These are phyloP conservation scores for Trichaptum fuscoviolaceum DNA, from an alignment of 768 basidiomycete species.

Conservation along the genomic window DNA sequence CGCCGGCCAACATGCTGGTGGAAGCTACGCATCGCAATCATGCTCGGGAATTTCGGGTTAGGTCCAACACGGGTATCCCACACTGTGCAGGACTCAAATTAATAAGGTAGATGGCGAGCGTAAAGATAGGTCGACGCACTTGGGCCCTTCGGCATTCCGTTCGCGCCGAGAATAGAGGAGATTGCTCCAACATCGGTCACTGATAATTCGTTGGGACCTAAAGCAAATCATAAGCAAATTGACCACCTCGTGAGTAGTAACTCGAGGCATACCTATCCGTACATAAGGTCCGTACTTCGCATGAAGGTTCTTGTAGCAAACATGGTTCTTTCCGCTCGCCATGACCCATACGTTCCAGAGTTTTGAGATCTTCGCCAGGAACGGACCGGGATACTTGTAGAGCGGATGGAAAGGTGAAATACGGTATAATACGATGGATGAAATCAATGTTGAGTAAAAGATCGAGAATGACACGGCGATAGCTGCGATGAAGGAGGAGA, in stretches of 20 bases:
- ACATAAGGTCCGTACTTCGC: slow-evolving; percentile 52
- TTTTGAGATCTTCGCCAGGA: slow-evolving; percentile 36
- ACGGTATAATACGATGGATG: slow-evolving; percentile 31
- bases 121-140: slow-evolving; percentile 14
- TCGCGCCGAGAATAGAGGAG: slow-evolving; percentile 40
- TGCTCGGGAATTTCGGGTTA: slow-evolving; percentile 24
- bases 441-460: slow-evolving; percentile 28
- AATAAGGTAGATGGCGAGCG: background rate
- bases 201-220: slow-evolving; percentile 58
- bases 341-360: slow-evolving; percentile 32
- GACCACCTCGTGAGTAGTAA: slow-evolving; percentile 7
- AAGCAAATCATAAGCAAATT: slow-evolving; percentile 7
- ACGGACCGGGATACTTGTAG: slow-evolving; percentile 45
- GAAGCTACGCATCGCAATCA: slow-evolving; percentile 35
- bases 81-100: slow-evolving; percentile 25
- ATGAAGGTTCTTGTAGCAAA: slow-evolving; percentile 45
- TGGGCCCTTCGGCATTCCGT: slow-evolving; percentile 49
- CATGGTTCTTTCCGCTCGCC: slow-evolving; percentile 39
- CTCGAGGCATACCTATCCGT: slow-evolving; percentile 38
- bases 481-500: background rate
- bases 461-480: slow-evolving; percentile 13
- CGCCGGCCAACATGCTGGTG: slow-evolving; percentile 41
- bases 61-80: slow-evolving; percentile 45
- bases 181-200: slow-evolving; percentile 42
- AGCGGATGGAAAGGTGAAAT: slow-evolving; percentile 51